Evolutionary conservation across 306 rosid species (phyloP).

Genomic region (Boehmeria nivea): DNA sequence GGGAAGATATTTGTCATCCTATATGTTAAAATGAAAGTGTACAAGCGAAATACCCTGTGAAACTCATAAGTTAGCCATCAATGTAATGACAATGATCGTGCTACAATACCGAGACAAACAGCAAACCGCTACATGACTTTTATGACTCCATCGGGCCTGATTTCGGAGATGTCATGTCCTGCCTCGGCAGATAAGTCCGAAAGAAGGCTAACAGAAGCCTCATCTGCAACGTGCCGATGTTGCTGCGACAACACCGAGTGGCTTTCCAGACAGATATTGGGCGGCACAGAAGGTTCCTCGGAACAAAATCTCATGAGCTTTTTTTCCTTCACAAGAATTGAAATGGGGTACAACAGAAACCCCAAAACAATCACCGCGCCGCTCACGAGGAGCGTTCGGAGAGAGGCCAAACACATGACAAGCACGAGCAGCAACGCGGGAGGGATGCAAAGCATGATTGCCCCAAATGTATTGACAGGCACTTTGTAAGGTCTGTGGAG

Average conservation of each 20-base stretch:
- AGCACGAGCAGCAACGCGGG: conserved; percentile 65
- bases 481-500: conserved; percentile 78
- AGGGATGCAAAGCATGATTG: conserved; percentile 63
- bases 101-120: too few relatives aligned
- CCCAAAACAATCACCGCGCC: conserved; percentile 52
- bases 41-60: too few relatives aligned
- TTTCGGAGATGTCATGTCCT: too few relatives aligned
- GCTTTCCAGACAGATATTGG: conserved; percentile 27
- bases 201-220: conserved; percentile 42
- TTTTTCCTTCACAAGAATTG: conserved; percentile 51
- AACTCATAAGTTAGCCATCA: too few relatives aligned
- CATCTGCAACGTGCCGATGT: conserved; percentile 34
- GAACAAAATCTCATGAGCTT: conserved; percentile 40
- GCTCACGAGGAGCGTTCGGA: conserved; percentile 54
- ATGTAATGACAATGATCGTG: too few relatives aligned
- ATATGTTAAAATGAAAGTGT: too few relatives aligned
- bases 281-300: conserved; percentile 28
- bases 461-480: conserved; percentile 68
- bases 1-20: too few relatives aligned
- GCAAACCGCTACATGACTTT: too few relatives aligned
- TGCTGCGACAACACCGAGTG: conserved; percentile 15
- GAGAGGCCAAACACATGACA: conserved; percentile 85
- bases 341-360: conserved; percentile 49
- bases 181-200: conserved; percentile 8
- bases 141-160: too few relatives aligned